Evolutionary conservation across 345 rosid species (phyloP).

Genomic region (Salix caprea): DNA sequence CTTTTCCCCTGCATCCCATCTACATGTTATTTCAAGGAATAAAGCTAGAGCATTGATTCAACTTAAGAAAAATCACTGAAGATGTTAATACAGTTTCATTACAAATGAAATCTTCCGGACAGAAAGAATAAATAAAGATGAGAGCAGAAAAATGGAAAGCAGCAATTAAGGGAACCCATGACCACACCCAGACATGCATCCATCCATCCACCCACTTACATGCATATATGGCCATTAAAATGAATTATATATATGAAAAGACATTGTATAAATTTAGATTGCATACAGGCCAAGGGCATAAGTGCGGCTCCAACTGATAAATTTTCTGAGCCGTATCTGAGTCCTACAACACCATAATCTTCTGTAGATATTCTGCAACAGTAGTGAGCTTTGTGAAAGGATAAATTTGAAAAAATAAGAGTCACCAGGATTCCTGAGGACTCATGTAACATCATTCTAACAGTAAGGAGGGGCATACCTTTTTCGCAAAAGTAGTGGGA

Average conservation of each 20-base stretch:
- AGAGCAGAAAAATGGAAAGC: not conserved
- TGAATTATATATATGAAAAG: not conserved
- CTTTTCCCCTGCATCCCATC: not conserved
- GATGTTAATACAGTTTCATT: not conserved
- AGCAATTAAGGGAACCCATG: not conserved
- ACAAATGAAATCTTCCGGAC: not conserved
- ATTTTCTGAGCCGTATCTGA: slow-evolving; percentile 73
- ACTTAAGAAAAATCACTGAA: not conserved
- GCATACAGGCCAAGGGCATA: slow-evolving; percentile 55
- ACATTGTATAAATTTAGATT: not conserved
- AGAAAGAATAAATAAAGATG: not conserved
- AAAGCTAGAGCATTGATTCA: not conserved
- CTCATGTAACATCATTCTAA: not conserved
- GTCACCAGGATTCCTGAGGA: not conserved
- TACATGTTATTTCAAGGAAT: not conserved
- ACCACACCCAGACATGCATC: not conserved
- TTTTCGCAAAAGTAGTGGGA: slow-evolving; percentile 54
- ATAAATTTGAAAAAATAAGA: not conserved
- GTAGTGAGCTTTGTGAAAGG: slow-evolving; percentile 13
- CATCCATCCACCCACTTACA: no score
- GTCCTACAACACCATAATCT: slow-evolving; percentile 66
- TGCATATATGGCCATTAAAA: no score
- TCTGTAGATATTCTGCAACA: slow-evolving; percentile 47
- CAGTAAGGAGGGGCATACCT: slow-evolving; percentile 31
- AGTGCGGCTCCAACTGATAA: slow-evolving; percentile 68